These are phyloP conservation scores for Coniochaeta sp. DNA, from an alignment of 2,329 filamentous ascomycete genomes.

Conservation along the genomic window DNA sequence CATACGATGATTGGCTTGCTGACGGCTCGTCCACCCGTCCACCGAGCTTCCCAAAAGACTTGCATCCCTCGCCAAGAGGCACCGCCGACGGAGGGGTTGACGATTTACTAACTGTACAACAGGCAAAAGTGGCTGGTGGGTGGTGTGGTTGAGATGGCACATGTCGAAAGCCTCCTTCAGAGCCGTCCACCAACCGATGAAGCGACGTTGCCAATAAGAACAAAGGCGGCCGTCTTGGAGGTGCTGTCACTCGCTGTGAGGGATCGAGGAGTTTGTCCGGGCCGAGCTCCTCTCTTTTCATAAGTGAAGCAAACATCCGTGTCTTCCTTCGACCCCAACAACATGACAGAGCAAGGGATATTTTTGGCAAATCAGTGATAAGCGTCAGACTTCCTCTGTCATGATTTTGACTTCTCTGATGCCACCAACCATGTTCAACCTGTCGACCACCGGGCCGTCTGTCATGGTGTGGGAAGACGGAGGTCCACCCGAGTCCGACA, in stretches of 20 bases:
- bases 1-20: not conserved
- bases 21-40: not conserved
- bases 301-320: not conserved
- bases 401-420: not conserved
- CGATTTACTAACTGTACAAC: too few species aligned
- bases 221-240: not conserved
- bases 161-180: not conserved
- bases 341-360: constrained; percentile 1
- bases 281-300: not conserved
- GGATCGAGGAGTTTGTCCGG: not conserved
- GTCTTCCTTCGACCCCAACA: too few species aligned
- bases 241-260: too few species aligned
- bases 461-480: too few species aligned
- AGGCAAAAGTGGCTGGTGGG: not conserved
- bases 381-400: not conserved
- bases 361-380: not conserved
- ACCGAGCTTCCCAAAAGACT: not conserved
- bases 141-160: not conserved
- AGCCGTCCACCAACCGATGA: not conserved
- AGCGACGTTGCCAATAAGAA: not conserved
- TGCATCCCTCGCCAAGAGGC: not conserved
- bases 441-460: too few species aligned
- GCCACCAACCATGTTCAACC: not conserved
- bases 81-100: not conserved
- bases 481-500: too few species aligned